Conservation (phyloP, 2,329 filamentous ascomycete species). For the Ustilaginoidea virens region DNA sequence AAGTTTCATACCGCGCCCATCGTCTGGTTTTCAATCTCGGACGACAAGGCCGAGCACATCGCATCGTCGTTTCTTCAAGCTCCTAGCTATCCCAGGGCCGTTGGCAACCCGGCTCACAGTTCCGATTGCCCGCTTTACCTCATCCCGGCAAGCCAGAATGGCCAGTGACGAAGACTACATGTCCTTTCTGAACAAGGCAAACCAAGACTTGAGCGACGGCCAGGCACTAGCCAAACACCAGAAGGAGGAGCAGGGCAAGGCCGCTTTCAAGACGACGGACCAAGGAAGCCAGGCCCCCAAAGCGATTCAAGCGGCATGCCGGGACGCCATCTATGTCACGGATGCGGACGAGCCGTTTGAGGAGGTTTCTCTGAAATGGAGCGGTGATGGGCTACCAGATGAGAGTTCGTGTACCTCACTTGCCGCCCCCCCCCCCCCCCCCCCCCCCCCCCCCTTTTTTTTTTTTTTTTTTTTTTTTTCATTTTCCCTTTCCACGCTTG, state of each 20-base stretch:
- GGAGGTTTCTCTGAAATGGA: conserved; percentile 52
- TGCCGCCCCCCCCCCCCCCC: too few relatives aligned
- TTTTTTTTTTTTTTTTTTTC: background rate
- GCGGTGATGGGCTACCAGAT: conserved; percentile 37
- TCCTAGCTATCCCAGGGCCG: too few relatives aligned
- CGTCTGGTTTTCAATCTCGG: too few relatives aligned
- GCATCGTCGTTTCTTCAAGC: conserved; percentile 1
- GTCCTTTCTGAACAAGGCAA: conserved; percentile 76
- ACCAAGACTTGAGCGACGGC: conserved; percentile 52
- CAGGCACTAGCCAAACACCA: conserved; percentile 7
- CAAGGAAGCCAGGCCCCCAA: conserved; percentile 43
- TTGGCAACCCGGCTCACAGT: too few relatives aligned
- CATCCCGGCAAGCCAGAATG: conserved; percentile 30
- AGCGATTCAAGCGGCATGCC: conserved; percentile 32
- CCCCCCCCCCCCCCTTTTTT: too few relatives aligned
- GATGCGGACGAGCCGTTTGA: conserved; percentile 81
- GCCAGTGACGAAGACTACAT: conserved; percentile 70
- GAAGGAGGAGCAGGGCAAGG: conserved; percentile 8
- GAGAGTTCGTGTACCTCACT: conserved; percentile 41
- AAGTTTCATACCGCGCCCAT: too few relatives aligned
- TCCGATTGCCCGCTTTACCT: too few relatives aligned
- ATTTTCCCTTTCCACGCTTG: background rate
- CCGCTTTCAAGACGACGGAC: conserved; percentile 36
- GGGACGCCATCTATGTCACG: conserved; percentile 53
- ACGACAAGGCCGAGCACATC: background rate